Conservation (phyloP, 2,329 filamentous ascomycete species). For the Diaporthe helianthi region DNA sequence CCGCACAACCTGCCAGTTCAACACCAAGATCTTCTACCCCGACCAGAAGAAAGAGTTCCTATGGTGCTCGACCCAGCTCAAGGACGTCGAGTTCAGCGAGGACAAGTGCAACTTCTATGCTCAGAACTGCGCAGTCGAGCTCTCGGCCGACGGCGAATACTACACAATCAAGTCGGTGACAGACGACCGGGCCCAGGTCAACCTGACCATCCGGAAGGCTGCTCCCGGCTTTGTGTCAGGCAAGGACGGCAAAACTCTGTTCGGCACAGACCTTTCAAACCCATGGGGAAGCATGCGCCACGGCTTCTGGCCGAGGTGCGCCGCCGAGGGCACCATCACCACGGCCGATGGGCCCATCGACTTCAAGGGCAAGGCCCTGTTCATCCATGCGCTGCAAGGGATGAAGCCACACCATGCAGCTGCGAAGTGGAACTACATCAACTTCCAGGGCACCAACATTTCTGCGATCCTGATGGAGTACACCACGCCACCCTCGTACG, state of each 20-base stretch:
- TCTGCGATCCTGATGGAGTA: slow-evolving; percentile 96
- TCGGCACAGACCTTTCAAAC: slow-evolving; percentile 82
- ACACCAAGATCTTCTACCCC: slow-evolving; percentile 86
- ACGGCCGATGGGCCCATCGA: slow-evolving; percentile 83
- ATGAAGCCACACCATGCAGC: slow-evolving; percentile 99
- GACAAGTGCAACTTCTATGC: slow-evolving; percentile 85
- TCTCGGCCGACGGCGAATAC: slow-evolving; percentile 81
- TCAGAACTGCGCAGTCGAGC: slow-evolving; percentile 81
- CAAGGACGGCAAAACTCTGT: slow-evolving; percentile 82
- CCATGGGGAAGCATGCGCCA: slow-evolving; percentile 96
- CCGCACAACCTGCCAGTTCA: slow-evolving; percentile 91
- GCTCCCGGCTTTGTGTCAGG: slow-evolving; percentile 86
- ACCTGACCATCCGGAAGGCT: slow-evolving; percentile 78
- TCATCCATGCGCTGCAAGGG: slow-evolving; percentile 87
- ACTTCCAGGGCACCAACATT: slow-evolving; percentile 87
- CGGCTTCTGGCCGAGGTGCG: slow-evolving; percentile 91
- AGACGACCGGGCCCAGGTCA: slow-evolving; percentile 81
- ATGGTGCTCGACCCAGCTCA: slow-evolving; percentile 84
- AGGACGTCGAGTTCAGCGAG: slow-evolving; percentile 83
- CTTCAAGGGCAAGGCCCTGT: slow-evolving; percentile 80
- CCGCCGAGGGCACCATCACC: slow-evolving; percentile 81
- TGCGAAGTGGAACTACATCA: slow-evolving; percentile 89
- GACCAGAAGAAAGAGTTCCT: slow-evolving; percentile 75
- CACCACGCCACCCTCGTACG: slow-evolving; percentile 92
- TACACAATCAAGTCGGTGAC: slow-evolving; percentile 92